Base-by-base conservation (phyloP, 2,329 filamentous ascomycete genomes). In the Gnomoniopsis sp. region DNA sequence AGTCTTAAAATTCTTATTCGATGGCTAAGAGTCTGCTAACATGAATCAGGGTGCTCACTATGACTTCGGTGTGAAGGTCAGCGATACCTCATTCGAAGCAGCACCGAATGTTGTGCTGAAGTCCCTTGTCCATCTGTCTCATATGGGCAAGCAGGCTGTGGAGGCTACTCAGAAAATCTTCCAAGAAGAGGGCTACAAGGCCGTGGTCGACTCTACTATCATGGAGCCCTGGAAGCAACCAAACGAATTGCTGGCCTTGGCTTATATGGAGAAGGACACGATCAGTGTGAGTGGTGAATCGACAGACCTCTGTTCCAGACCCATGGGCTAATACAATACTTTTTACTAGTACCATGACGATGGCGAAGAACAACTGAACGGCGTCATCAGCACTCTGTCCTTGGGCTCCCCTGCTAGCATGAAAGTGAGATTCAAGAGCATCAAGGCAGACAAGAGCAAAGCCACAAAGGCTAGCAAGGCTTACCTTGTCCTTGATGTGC, bases 321-420 rank as follows among this genome's bases (percentile, higher is more conserved):
- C n/a, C n/a, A n/a, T n/a, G n/a, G n/a, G n/a, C 22, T 30, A 3
- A 22, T 1, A 21, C 19, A 21, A 12, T 53, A n/a, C 30, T n/a
- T n/a, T n/a, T n/a, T n/a, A 51, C 12, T 63, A 85, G 74, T 87
- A 81, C 64, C 86, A 89, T 59, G 86, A 89, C 58, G 87, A 89
- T 63, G 87, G 87, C 4, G 87, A 89, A 65, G 72, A 71, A 11
- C 82, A 84, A 3, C 73, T 89, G 0, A 86, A 86, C 0, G 82
- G 84, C 0, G 85, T 81, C 0, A 84, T 89, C 7, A 83, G 84
- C 0, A 86, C 85, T 0, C 71, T 86, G 7, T 86, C 83, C 1
- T 74, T 88, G 0, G 86, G 86, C 1, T 79, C 77, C 0, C 77
- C 80, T 0, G 81, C 85, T 0, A 72, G 72, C 0, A 89, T 89